Conservation (phyloP, 495 filamentous ascomycete species). For the Neurospora sp. region DNA sequence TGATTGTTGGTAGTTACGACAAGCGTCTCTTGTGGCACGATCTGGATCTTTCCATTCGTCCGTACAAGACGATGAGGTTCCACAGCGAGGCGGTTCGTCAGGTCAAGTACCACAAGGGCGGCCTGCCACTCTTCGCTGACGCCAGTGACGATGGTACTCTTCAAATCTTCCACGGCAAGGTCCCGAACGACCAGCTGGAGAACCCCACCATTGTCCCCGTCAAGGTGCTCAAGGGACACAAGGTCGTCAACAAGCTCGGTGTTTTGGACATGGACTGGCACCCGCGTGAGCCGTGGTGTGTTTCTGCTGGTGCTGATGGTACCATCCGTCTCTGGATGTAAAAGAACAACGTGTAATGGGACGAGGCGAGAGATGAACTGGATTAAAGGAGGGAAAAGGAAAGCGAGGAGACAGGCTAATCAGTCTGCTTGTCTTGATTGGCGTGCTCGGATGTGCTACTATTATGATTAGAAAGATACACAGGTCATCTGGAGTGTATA, state of each 20-base stretch:
- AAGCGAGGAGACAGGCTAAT: neutral
- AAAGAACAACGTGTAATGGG: neutral
- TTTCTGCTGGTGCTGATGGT: slow-evolving; percentile 90
- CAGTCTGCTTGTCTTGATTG: neutral
- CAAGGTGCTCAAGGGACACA: slow-evolving; percentile 87
- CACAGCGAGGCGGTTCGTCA: slow-evolving; percentile 82
- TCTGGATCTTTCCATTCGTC: slow-evolving; percentile 77
- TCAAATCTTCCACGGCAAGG: slow-evolving; percentile 94
- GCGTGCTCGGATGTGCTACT: neutral
- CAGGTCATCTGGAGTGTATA: neutral
- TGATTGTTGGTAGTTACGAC: slow-evolving; percentile 91
- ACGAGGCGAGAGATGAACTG: neutral
- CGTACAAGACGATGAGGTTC: slow-evolving; percentile 93
- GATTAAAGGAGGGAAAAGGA: neutral
- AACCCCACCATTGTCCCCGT: slow-evolving; percentile 93
- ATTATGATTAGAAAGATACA: neutral
- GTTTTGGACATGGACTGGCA: slow-evolving; percentile 96
- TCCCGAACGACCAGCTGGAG: slow-evolving; percentile 86
- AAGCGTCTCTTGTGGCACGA: slow-evolving; percentile 94
- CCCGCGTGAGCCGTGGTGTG: slow-evolving; percentile 81
- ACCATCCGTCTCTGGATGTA: slow-evolving; percentile 46
- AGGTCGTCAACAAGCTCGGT: slow-evolving; percentile 67
- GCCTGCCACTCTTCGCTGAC: slow-evolving; percentile 82
- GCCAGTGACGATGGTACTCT: slow-evolving; percentile 87
- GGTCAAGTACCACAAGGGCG: slow-evolving; percentile 75